phyloP scores from a whole-genome alignment of 257 asterid species.

The Solanum ossicruentum region DNA sequence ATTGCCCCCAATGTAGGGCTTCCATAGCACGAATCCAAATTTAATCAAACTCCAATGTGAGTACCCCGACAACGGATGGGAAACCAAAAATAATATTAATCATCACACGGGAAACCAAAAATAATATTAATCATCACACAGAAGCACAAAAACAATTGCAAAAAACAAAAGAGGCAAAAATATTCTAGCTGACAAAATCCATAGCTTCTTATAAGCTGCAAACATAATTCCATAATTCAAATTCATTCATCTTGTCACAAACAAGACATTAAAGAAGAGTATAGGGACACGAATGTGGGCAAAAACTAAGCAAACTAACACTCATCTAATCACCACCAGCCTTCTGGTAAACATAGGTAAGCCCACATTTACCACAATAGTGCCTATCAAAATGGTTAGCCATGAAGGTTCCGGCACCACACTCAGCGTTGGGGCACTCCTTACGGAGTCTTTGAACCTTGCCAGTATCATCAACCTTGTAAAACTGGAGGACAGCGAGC shows the following conservation, averaged over 20 bases:
- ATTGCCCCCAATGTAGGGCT: too few relatives aligned
- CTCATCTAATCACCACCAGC: conserved; percentile 16
- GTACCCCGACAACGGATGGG: too few relatives aligned
- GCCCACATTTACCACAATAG: conserved; percentile 29
- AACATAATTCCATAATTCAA: neutral
- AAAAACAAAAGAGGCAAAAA: neutral
- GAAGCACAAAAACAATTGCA: neutral
- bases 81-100: too few relatives aligned
- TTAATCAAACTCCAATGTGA: too few relatives aligned
- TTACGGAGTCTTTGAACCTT: conserved; percentile 26
- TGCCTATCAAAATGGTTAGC: conserved; percentile 32
- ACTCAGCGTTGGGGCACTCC: conserved; percentile 29
- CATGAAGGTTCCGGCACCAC: conserved; percentile 32
- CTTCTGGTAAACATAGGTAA: conserved; percentile 33
- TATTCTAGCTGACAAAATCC: neutral
- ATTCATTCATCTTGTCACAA: neutral
- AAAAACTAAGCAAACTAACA: neutral
- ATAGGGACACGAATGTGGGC: neutral
- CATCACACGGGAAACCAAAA: too few relatives aligned
- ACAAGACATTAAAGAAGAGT: neutral
- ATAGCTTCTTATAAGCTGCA: neutral
- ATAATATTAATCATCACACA: neutral
- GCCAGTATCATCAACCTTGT: conserved; percentile 27
- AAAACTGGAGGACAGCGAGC: conserved; percentile 24
- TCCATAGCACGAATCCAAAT: too few relatives aligned